Evolutionary conservation across 176 grass and related monocot species (phyloP).

Genomic region (Triticum aestivum): IWGSC_CS_RefSeq_v2.1 NC_057805.1:155103289-155103788

Average conservation of each 20-base stretch:
- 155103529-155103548: not conserved
- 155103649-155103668: not conserved
- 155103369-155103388: not conserved
- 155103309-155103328: not conserved
- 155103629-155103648: not conserved
- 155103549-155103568: not conserved
- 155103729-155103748: not conserved
- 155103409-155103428: not conserved
- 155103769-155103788: not conserved
- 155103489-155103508: not conserved
- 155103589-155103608: not conserved
- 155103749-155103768: not conserved
- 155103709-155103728: not conserved
- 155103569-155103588: not conserved
- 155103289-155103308: not conserved
- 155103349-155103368: not conserved
- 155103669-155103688: not conserved
- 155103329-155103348: not conserved
- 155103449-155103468: not conserved
- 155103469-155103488: not conserved
- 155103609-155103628: not conserved
- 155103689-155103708: not conserved
- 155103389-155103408: not conserved
- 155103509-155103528: not conserved
- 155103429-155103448: conserved; percentile 6